Evolutionary conservation across 148 eudicot species (phyloP).

Genomic region (Hydrangea macrophylla): DNA sequence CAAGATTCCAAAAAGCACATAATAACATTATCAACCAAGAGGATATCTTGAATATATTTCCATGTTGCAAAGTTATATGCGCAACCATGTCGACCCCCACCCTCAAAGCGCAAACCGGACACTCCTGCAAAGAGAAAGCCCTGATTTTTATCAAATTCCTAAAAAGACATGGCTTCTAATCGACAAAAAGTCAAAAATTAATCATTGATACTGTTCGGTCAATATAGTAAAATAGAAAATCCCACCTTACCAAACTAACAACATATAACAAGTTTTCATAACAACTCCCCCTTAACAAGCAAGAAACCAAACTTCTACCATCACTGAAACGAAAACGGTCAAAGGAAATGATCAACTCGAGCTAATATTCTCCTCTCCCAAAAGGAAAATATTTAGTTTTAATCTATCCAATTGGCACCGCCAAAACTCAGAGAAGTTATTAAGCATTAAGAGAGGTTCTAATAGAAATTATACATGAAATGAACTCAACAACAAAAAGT

Average conservation of each 20-base stretch:
- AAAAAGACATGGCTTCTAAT: neutral
- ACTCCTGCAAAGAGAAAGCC: conserved; percentile 56
- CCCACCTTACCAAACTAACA: too few relatives aligned
- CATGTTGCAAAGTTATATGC: conserved; percentile 90
- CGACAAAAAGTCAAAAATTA: too few relatives aligned
- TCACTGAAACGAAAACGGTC: neutral
- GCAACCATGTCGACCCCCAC: conserved; percentile 97
- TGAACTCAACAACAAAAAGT: neutral
- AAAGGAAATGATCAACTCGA: too few relatives aligned
- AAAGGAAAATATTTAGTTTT: too few relatives aligned
- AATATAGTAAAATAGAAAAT: too few relatives aligned
- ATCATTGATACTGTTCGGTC: too few relatives aligned
- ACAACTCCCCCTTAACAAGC: neutral
- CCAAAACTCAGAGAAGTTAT: neutral
- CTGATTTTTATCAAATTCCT: neutral
- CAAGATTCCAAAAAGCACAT: neutral
- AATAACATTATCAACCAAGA: conserved; percentile 26
- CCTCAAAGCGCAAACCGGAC: conserved; percentile 89
- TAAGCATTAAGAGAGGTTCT: neutral
- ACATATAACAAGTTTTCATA: too few relatives aligned
- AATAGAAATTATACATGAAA: neutral
- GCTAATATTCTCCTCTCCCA: too few relatives aligned
- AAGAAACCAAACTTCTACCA: neutral
- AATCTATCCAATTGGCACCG: neutral
- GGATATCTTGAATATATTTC: conserved; percentile 95